Percentiles rank a stretch among this genome's conserved stretches.
These are phyloP conservation scores for Stachybotrys echinatus DNA, from an alignment of 2,329 filamentous ascomycete species.

Conservation along the genomic window DNA sequence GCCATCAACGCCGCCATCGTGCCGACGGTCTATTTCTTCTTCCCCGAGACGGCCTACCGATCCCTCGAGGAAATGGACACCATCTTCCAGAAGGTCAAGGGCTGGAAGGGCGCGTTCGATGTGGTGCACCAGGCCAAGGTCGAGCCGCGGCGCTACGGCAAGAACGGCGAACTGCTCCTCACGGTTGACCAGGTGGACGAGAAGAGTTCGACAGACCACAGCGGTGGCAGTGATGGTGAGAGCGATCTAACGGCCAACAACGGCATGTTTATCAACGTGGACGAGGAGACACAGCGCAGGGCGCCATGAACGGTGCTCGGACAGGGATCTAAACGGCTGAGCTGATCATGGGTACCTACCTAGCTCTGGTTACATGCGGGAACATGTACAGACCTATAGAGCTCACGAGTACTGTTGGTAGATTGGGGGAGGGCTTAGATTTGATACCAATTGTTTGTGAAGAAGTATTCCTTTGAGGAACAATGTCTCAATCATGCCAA, in stretches of 20 bases:
- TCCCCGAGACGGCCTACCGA: slow-evolving; percentile 59
- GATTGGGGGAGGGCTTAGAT: neutral
- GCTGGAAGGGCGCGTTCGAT: slow-evolving; percentile 27
- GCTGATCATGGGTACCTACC: too few species aligned
- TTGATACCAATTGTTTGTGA: neutral
- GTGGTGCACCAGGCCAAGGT: slow-evolving; percentile 32
- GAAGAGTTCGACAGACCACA: slow-evolving; percentile 21
- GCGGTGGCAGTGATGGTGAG: slow-evolving; percentile 18
- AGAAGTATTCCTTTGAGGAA: too few species aligned
- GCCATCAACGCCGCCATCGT: slow-evolving; percentile 59
- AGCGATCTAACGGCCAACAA: slow-evolving; percentile 9
- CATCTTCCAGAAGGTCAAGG: slow-evolving; percentile 54
- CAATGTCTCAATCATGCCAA: too few species aligned
- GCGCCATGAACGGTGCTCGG: slow-evolving; percentile 4
- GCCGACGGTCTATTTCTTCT: slow-evolving; percentile 55
- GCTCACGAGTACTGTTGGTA: too few species aligned
- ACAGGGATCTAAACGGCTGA: too few species aligned
- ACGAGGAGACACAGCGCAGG: slow-evolving; percentile 27
- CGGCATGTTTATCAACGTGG: slow-evolving; percentile 20
- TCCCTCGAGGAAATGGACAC: slow-evolving; percentile 62
- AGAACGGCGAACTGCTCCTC: slow-evolving; percentile 53
- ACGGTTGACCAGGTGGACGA: slow-evolving; percentile 36
- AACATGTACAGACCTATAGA: neutral
- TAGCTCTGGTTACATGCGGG: too few species aligned
- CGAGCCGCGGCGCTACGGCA: slow-evolving; percentile 52